Evolutionary conservation across 148 eudicot species (phyloP), one percentile per base, ranked within the genome.

Genomic region (Heliosperma pusillum): DNA sequence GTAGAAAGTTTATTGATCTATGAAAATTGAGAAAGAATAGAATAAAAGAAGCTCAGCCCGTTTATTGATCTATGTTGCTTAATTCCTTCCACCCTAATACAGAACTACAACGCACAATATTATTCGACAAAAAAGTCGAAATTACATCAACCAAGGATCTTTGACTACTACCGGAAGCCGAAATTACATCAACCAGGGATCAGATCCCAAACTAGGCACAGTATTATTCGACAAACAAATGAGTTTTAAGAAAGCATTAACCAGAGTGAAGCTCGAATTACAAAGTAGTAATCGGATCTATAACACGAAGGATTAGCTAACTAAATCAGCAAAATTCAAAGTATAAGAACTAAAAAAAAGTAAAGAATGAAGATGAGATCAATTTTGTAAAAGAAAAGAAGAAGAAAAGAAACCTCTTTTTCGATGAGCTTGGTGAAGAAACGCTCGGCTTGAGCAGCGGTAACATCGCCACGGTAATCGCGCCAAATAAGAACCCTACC

Each of bases 371-470:
- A 53, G 20, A 21, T 64, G 55, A 67, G 66, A 42, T 30, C 16
- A 45, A 64, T 75, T 22, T 2, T 40, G 61, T 64, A n/a, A n/a
- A n/a, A 8, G 30, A 17, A 45, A 63, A 22, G 22, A 24, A 15
- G 45, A 66, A 42, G 15, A 76, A 10, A 6, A 59, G 10, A 59
- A 44, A 93, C 98, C 97, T 90, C 98, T 83, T 89, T 94, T 42
- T 94, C 98, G 59, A 94, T 85, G 81, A 94, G 91, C 82, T 90
- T 95, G 78, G 97, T 81, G 93, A 95, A 95, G 88, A 87, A 92
- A 1, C 86, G 81, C 74, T 95, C 98, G 52, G 97, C 98, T 64
- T 95, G 92, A 24, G 55, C 79, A 3, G 97, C 80, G 1, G 97
- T 84, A 42, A 95, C 97, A 71, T 95, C 98, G 17, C 98, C 98